Base-by-base conservation (phyloP, 179 eudicot genomes). In the Spinacia oleracea region DNA sequence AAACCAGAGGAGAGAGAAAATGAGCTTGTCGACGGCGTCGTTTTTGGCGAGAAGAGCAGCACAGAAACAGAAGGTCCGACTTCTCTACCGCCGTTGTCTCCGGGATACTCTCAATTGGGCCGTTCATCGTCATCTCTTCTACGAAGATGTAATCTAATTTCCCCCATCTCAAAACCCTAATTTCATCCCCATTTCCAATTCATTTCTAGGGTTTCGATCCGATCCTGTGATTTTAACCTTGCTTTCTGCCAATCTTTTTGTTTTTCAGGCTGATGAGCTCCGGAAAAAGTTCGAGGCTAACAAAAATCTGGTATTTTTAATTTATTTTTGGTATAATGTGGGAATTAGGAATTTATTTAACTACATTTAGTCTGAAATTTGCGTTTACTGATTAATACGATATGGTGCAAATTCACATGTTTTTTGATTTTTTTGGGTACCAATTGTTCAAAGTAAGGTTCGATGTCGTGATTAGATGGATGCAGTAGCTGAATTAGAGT, bases 21-120 rank as follows among this genome's bases (percentile, higher is more conserved):
- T 88, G 97, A 91, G 93, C 73, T 45, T 76, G 62, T 46, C 84
- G 35, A 84, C 88, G 74, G 83, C 90, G 67, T 77, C 95, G 78
- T 91, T 87, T 82, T 60, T 91, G 43, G 92, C 96, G n/a, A 78
- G 94, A 46, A 92, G 98, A 81, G 97, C 98, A 6, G 96, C 87
- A 1, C 99, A 89, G 88, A 91, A 87, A 86, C 94, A 96, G 86
- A 84, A 85, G 63, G 98, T 96, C 27, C 83, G 95, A 59, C 79
- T 93, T 58, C 86, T 93, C 15, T 96, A 96, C 77, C 86, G 99
- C 56, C 78, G 91, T 35, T 87, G 90, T 56, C 94, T 96, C 76
- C 90, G 86, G 76, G 95, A 89, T 40, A 90, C 97, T 77, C 98
- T 93, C 85, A 91, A 89, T 84, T 95, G 98, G 97, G 95, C 97